phyloP scores from a whole-genome alignment of 768 basidiomycete genomes.

The Hemileccinum rubropunctum region DNA sequence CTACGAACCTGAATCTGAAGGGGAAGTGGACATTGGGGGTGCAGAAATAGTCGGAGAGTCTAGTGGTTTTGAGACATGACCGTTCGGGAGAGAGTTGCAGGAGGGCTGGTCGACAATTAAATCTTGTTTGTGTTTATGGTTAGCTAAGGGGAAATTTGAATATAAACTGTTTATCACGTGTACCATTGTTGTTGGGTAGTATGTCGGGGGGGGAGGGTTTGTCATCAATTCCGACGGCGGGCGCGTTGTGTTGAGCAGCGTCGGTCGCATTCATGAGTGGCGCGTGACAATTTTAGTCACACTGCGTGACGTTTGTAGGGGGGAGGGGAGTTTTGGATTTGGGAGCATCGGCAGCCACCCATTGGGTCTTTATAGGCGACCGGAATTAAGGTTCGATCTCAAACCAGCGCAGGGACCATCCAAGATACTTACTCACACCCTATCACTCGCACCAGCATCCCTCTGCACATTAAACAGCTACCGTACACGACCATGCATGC shows the following conservation, averaged over 20 bases:
- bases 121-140: constrained; percentile 34
- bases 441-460: constrained; percentile 19
- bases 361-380: constrained; percentile 79
- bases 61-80: constrained; percentile 58
- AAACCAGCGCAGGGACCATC: constrained; percentile 70
- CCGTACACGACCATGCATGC: not conserved
- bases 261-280: constrained; percentile 60
- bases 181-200: constrained; percentile 34
- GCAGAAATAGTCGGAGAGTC: constrained; percentile 14
- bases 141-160: constrained; percentile 35
- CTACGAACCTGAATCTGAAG: constrained; percentile 51
- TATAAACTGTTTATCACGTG: constrained; percentile 36
- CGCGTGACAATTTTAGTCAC: constrained; percentile 64
- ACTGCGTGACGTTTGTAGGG: constrained; percentile 53
- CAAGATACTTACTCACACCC: constrained; percentile 37
- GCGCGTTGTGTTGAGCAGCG: constrained; percentile 29
- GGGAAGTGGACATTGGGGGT: constrained; percentile 39
- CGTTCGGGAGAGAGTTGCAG: constrained; percentile 54
- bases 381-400: constrained; percentile 83
- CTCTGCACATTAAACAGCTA: constrained; percentile 8
- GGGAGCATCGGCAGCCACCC: constrained; percentile 64
- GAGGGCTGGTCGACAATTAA: constrained; percentile 22
- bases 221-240: constrained; percentile 29
- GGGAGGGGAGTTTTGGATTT: constrained; percentile 59
- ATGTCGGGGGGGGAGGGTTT: constrained; percentile 22